These are phyloP conservation scores for Dictyostelium capitatum DNA, from an alignment of 78 protist species.

Conservation along the genomic window DNA sequence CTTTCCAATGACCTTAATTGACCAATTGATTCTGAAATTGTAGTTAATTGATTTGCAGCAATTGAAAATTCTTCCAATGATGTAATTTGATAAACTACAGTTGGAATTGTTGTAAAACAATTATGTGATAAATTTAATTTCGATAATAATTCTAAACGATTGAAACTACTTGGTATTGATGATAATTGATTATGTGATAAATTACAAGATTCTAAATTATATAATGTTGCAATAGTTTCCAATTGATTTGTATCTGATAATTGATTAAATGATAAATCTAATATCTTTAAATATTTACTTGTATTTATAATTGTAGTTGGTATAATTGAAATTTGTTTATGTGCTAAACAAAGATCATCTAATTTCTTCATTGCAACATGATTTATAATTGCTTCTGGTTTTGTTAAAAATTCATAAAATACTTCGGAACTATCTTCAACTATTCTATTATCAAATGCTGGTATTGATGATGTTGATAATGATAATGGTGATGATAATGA, in stretches of 20 bases:
- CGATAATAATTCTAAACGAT: constrained; percentile 6
- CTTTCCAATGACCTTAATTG: not conserved
- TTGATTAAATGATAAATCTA: constrained; percentile 66
- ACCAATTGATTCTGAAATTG: constrained; percentile 29
- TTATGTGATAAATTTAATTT: constrained; percentile 42
- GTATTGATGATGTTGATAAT: constrained; percentile 18
- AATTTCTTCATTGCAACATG: constrained; percentile 63
- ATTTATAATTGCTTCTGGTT: constrained; percentile 67
- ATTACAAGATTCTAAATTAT: constrained; percentile 38
- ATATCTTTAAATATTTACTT: constrained; percentile 32
- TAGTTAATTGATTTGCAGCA: constrained; percentile 1
- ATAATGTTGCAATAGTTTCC: constrained; percentile 53
- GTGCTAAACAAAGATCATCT: constrained; percentile 47
- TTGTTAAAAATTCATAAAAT: constrained; percentile 57
- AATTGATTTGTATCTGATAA: constrained; percentile 32
- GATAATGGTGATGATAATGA: not conserved
- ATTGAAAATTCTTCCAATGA: constrained; percentile 12
- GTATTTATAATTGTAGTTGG: constrained; percentile 73
- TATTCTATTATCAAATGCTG: constrained; percentile 1
- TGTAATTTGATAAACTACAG: constrained; percentile 15
- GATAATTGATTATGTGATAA: constrained; percentile 50
- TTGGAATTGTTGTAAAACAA: constrained; percentile 19
- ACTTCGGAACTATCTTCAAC: constrained; percentile 50
- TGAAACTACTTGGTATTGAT: constrained; percentile 31
- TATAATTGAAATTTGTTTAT: constrained; percentile 16